Conservation (phyloP, 495 filamentous ascomycete genomes). For the Immersiella caudata region DNA sequence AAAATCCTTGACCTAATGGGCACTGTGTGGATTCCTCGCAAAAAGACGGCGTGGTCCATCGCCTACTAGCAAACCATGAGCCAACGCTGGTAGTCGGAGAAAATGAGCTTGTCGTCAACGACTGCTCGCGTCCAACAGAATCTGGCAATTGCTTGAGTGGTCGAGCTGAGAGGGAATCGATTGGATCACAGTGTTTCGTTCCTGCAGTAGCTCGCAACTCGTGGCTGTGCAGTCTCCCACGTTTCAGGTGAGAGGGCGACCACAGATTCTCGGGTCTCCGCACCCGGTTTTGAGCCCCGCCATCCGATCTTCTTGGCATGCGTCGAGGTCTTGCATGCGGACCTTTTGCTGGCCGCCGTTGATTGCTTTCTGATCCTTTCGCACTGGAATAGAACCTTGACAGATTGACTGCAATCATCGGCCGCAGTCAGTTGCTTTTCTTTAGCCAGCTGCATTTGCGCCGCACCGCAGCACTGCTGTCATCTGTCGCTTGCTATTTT, state of each 20-base stretch:
- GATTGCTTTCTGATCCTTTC: not conserved
- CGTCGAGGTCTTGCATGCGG: not conserved
- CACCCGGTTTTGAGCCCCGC: not conserved
- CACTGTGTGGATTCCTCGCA: too few relatives aligned
- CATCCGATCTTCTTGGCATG: conserved; percentile 13
- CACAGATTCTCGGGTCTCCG: not conserved
- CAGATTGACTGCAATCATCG: not conserved
- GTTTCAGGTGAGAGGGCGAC: conserved; percentile 22
- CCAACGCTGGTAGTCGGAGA: not conserved
- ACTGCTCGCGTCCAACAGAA: conserved; percentile 6
- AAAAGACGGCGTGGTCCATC: not conserved
- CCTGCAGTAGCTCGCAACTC: conserved; percentile 28
- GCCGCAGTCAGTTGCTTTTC: not conserved
- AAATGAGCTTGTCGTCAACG: conserved; percentile 4
- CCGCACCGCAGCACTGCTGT: conserved; percentile 13
- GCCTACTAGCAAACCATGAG: conserved; percentile 10
- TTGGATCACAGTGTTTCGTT: conserved; percentile 22
- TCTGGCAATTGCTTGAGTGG: not conserved
- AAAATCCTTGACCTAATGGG: not conserved
- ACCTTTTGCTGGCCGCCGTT: not conserved
- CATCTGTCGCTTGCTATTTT: conserved; percentile 1
- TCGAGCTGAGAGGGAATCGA: conserved; percentile 8
- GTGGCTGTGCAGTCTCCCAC: conserved; percentile 25
- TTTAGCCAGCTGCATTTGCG: not conserved
- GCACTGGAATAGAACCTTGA: not conserved